Evolutionary conservation across 192 early-diverging fungal species (phyloP).

Genomic region (Coemansia sp.): DNA sequence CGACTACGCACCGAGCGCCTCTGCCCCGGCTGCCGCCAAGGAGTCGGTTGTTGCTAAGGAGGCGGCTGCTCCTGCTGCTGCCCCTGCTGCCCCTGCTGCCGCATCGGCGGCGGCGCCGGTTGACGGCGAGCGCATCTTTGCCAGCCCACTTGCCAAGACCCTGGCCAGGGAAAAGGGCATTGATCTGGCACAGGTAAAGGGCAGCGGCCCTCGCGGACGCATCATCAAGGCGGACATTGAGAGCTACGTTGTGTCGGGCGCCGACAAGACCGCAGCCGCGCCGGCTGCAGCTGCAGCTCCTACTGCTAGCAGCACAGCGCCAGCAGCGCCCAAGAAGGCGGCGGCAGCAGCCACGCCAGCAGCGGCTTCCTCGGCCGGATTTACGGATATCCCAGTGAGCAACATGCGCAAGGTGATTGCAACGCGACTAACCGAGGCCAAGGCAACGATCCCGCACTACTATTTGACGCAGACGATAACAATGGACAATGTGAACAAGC

Average conservation of each 20-base stretch:
- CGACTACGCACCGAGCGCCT: conserved; percentile 59
- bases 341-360: conserved; percentile 45
- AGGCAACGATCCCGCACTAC: conserved; percentile 71
- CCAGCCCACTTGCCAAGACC: conserved; percentile 80
- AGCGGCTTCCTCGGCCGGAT: conserved; percentile 43
- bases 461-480: conserved; percentile 79
- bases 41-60: conserved; percentile 22
- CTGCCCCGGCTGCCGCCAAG: conserved; percentile 20
- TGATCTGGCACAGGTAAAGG: conserved; percentile 68
- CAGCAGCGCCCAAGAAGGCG: conserved; percentile 36
- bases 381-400: conserved; percentile 67
- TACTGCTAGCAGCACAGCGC: conserved; percentile 2
- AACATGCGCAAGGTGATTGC: conserved; percentile 84
- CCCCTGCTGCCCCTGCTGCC: conserved; percentile 27
- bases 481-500: conserved; percentile 81
- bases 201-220: conserved; percentile 85
- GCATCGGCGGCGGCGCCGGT: neutral
- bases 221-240: conserved; percentile 91
- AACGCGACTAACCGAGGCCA: conserved; percentile 69
- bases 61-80: conserved; percentile 38
- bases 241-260: conserved; percentile 43
- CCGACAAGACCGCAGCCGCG: conserved; percentile 24
- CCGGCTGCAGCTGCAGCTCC: conserved; percentile 28
- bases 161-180: conserved; percentile 83
- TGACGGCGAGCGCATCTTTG: conserved; percentile 65